Evolutionary conservation across 495 filamentous ascomycete species (phyloP).

Genomic region (Annulohypoxylon maeteangense): DNA sequence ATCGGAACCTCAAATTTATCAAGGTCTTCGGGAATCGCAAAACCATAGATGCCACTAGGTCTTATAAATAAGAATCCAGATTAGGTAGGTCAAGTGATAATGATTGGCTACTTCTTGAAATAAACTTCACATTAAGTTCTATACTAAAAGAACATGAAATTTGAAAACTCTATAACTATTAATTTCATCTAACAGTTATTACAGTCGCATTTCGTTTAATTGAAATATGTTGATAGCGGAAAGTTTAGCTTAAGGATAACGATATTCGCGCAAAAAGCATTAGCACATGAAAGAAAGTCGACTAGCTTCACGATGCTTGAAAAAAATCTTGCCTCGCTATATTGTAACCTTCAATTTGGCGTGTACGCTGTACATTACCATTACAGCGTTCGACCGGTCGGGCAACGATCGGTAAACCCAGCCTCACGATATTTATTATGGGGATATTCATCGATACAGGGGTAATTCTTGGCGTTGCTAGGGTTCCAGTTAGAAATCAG

Average conservation of each 20-base stretch:
- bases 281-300: slow-evolving; percentile 8
- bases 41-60: no score
- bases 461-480: slow-evolving; percentile 19
- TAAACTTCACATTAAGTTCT: not conserved
- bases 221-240: not conserved
- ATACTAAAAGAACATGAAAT: not conserved
- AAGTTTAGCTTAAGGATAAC: not conserved
- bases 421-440: slow-evolving; percentile 12
- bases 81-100: no score
- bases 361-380: not conserved
- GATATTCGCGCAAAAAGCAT: not conserved
- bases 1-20: not conserved
- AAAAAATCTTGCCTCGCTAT: not conserved
- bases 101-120: not conserved
- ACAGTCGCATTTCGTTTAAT: not conserved
- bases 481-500: slow-evolving; percentile 14
- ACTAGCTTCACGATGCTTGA: slow-evolving; percentile 1
- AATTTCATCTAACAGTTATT: no score
- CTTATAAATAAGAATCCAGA: no score
- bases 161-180: no score
- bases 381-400: not conserved
- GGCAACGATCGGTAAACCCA: slow-evolving; percentile 15
- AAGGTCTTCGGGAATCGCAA: not conserved
- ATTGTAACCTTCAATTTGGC: not conserved
- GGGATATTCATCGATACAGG: slow-evolving; percentile 19